Base-by-base conservation (phyloP, 2,329 filamentous ascomycete species). In the Cladosporium sp. region DNA sequence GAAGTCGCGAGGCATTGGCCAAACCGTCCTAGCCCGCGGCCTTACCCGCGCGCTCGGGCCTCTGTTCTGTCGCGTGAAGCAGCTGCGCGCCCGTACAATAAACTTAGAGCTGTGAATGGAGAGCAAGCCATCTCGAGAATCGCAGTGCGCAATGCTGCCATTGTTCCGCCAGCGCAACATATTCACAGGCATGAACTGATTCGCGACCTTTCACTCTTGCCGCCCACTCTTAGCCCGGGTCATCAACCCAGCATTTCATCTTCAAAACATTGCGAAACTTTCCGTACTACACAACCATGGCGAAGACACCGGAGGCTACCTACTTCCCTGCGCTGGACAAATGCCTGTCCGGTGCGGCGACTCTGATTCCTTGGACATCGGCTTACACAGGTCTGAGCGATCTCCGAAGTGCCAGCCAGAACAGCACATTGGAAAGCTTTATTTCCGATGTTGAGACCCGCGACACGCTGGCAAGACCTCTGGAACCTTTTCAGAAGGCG, bases 261-360 rank as follows among this genome's bases (percentile, higher is more conserved):
- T 49, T 50, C 29, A 37, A 31, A 29, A 61, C 40, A 35, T 11
- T 29, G 14, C 59, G 44, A 62, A 62, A 62, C 59, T 62, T 62
- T 56, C 40, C 8, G 21, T 12, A 55, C 37, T 35, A 14, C 26
- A 58, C 28, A 12, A 50, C 21, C 21, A 61, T 61, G 49, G 49
- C 56, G 21, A 31, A 8, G 18, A 63, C 33, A 16, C 23, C 35
- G 10, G 61, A 56, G n/a, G 55, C 63, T 23, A 83, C 86, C 77
- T 95, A 93, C 81, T 91, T 96, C 75, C 92, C 93, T 75, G 88
- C 92, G 75, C 84, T 97, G 79, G 90, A 92, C 79, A 88, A 91
- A 77, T 96, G 92, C 81, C 85, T 98, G 74, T 89, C 87, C 73
- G 91, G 92, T 80, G 89, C 94, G 78, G 86, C 86, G 74, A 85